Evolutionary conservation across 2,329 filamentous ascomycete species (phyloP), one percentile per base, ranked within the genome.

Genomic region (Paraconiothyrium sp.): DNA sequence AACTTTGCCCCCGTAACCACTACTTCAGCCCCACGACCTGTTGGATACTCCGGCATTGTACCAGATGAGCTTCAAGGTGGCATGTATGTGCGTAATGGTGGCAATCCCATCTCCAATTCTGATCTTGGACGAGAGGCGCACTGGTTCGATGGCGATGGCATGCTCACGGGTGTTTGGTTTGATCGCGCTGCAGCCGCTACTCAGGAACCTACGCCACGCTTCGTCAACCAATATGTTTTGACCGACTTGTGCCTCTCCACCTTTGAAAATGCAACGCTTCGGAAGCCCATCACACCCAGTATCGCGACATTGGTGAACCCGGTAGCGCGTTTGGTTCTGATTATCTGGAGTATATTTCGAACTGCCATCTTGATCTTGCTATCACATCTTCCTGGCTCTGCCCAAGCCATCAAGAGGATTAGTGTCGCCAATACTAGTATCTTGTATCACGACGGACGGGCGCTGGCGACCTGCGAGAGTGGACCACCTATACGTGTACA

Each of bases 61-160:
- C 90, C 90, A 1, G 64, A 78, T n/a, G 89, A 91, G 63, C 82
- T 92, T 44, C 82, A 83, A 9, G 90, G 89, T 1, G 90, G 90
- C 13, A 85, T 92, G 75, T 92, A 92, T 69, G 86, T 92, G 32
- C 86, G 90, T 16, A 92, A 92, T 72, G 90, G 90, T 44, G 88
- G 86, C 32, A 92, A 92, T 68, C 89, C 90, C 6, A 80, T 90
- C 8, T 84, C 84, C 32, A 88, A 91, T 60, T 80, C 85, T 24
- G 85, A 90, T 57, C 74, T 87, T 2, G 84, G 84, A 43, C 83
- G 88, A 64, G 88, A 90, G 71, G 84, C 87, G 9, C 90, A 92
- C 72, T 92, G 89, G 89, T 92, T 92, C 63, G 90, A 92, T 67
- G 90, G 90, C 35, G 89, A 92, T 72, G 90, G 90, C 4, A 92